phyloP scores from a whole-genome alignment of 148 eudicot genomes.

The Arctostaphylos glauca region DNA sequence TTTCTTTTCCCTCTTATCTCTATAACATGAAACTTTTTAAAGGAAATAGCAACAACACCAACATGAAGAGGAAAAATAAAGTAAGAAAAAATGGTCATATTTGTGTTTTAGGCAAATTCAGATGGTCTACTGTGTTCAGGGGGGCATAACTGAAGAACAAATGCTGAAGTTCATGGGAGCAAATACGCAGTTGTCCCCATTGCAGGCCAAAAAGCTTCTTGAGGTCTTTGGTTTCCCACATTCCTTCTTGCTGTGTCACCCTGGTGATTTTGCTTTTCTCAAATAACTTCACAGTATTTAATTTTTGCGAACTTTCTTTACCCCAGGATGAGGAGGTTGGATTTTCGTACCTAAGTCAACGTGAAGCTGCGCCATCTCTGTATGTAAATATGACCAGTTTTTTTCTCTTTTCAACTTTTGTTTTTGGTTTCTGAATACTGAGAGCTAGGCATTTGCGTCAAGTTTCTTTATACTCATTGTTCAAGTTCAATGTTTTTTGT shows the following conservation, averaged over 20 bases:
- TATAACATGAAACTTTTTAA: background rate
- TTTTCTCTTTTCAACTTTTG: slow-evolving; percentile 9
- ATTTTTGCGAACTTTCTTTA: slow-evolving; percentile 18
- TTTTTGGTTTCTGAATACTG: background rate
- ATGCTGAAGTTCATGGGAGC: slow-evolving; percentile 96
- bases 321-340: slow-evolving; percentile 80
- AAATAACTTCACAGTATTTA: background rate
- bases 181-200: slow-evolving; percentile 60
- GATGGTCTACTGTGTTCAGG: slow-evolving; percentile 38
- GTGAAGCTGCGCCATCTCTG: slow-evolving; percentile 92
- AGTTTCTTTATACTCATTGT: slow-evolving; percentile 1
- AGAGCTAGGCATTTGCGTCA: slow-evolving; percentile 6
- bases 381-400: slow-evolving; percentile 31
- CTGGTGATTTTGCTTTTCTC: background rate
- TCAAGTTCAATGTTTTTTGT: background rate
- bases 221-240: slow-evolving; percentile 53
- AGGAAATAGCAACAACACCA: background rate
- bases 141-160: slow-evolving; percentile 94
- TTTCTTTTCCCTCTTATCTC: background rate
- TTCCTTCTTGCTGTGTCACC: slow-evolving; percentile 6
- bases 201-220: slow-evolving; percentile 80
- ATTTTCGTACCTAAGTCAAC: slow-evolving; percentile 86
- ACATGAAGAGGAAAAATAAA: background rate
- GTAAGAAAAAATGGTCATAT: background rate
- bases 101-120: background rate